These are phyloP conservation scores for Gaillardinia entomophila DNA, from an alignment of 805 yeast species.

Conservation along the genomic window DNA sequence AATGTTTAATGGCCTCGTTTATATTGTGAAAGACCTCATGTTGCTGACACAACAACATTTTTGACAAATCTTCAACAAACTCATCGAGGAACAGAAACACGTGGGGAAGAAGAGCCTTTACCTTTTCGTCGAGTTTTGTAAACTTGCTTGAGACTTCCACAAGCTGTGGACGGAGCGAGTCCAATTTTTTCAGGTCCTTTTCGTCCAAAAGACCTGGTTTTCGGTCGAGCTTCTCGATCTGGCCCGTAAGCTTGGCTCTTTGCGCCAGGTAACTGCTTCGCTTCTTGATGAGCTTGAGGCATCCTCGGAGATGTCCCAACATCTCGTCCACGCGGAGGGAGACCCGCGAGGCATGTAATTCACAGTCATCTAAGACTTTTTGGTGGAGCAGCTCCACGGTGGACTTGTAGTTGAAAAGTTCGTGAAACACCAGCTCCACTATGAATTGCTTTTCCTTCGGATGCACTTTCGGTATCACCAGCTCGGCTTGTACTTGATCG, in stretches of 20 bases:
- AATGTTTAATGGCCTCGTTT: conserved; percentile 19
- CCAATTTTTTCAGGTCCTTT: conserved; percentile 32
- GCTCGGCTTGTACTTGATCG: conserved; percentile 19
- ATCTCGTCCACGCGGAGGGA: conserved; percentile 32
- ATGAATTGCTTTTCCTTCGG: conserved; percentile 28
- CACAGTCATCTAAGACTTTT: conserved; percentile 15
- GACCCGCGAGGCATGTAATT: conserved; percentile 19
- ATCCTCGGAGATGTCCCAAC: conserved; percentile 28
- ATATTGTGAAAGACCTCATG: conserved; percentile 26
- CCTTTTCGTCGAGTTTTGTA: conserved; percentile 30
- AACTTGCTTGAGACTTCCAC: conserved; percentile 25
- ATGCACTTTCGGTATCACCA: conserved; percentile 26
- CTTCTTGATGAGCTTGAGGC: conserved; percentile 37
- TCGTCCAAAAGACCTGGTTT: conserved; percentile 26
- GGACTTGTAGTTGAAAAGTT: conserved; percentile 19
- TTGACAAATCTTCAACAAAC: conserved; percentile 38
- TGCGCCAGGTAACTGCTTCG: conserved; percentile 40
- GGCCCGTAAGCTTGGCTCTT: conserved; percentile 30
- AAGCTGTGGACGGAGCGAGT: conserved; percentile 21
- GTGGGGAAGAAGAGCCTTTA: conserved; percentile 42
- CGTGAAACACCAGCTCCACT: conserved; percentile 18
- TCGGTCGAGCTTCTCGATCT: conserved; percentile 32
- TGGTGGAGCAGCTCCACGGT: conserved; percentile 12
- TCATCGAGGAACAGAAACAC: conserved; percentile 42
- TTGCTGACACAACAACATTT: conserved; percentile 34